Evolutionary conservation across 768 basidiomycete species (phyloP), one percentile per base, ranked within the genome.

Genomic region (Mycena pura): DNA sequence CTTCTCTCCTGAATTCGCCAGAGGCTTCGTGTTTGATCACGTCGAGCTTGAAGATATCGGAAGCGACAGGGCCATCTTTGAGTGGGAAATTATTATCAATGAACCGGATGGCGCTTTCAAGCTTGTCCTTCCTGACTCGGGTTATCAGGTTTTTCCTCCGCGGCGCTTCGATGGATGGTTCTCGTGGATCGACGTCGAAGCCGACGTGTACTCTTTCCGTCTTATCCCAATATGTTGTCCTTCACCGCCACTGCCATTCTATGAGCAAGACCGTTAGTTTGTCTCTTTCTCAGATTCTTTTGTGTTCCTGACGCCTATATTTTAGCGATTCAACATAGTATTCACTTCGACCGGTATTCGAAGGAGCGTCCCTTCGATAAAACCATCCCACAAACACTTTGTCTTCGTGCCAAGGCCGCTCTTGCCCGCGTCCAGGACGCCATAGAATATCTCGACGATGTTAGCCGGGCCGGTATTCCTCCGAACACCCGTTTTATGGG

Each of bases 1-100:
- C 50, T 2, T 51, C 50, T 6, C 50, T 39, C 50, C 50, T 51
- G 50, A 51, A 51, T 51, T 51, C 36, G 40, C 50, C 22, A 24
- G 7, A n/a, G 50, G 50, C 17, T 51, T 51, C 50, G 40, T 51
- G 50, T 51, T 51, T 17, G 50, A 51, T 38, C 50, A 51, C n/a
- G 27, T 51, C 34, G 50, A 51, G 3, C 50, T 27, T 25, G 22
- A 27, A 8, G 8, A 51, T 8, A 38, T 51, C 24, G 50, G n/a
- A n/a, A n/a, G 38, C 25, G 36, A 51, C 38, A 40, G 8, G n/a
- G 50, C 24, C n/a, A 24, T 51, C 38, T 21, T 21, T 10, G 50
- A 51, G 36, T 51, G 50, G 50, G 50, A 51, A 28, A 51, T 51
- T 34, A 51, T 51, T n/a, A 38, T 51, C 50, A 51, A 39, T 27